Conservation (phyloP, 2,329 filamentous ascomycete genomes). For the Blumeriella jaapii region DNA sequence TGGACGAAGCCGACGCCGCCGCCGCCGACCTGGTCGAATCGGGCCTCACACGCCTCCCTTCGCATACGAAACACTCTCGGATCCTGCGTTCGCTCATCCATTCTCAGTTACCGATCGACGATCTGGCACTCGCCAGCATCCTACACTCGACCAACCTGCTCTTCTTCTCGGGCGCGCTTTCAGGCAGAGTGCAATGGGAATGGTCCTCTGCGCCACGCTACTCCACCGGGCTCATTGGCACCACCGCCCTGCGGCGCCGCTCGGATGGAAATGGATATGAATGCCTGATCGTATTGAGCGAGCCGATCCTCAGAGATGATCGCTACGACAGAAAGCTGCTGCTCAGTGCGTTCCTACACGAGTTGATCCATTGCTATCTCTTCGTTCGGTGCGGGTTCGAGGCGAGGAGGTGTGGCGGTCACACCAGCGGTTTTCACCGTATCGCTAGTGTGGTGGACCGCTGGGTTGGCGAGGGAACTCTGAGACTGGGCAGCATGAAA, state of each 20-base stretch:
- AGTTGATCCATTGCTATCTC: constrained; percentile 56
- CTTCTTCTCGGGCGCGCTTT: constrained; percentile 47
- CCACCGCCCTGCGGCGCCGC: constrained; percentile 42
- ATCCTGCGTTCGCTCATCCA: constrained; percentile 47
- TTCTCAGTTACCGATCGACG: constrained; percentile 39
- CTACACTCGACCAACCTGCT: constrained; percentile 50
- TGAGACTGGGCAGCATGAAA: constrained; percentile 48
- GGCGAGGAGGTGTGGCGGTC: constrained; percentile 43
- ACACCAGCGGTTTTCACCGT: constrained; percentile 46
- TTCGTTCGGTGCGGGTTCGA: constrained; percentile 50
- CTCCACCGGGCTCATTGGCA: constrained; percentile 46
- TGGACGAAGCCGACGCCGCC: constrained; percentile 13
- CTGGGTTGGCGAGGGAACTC: constrained; percentile 43
- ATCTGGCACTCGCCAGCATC: constrained; percentile 44
- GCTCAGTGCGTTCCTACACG: constrained; percentile 54
- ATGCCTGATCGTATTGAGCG: constrained; percentile 50
- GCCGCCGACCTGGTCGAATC: constrained; percentile 19
- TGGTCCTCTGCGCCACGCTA: constrained; percentile 45
- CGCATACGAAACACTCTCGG: constrained; percentile 26
- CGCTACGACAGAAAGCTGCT: constrained; percentile 47
- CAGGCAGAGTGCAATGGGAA: constrained; percentile 48
- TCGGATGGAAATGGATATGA: constrained; percentile 39
- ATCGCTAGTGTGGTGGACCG: constrained; percentile 49
- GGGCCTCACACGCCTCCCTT: constrained; percentile 11
- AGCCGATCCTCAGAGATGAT: constrained; percentile 40